Conservation (phyloP, 169 alveolate species). For the Plasmodium blacklocki region DNA sequence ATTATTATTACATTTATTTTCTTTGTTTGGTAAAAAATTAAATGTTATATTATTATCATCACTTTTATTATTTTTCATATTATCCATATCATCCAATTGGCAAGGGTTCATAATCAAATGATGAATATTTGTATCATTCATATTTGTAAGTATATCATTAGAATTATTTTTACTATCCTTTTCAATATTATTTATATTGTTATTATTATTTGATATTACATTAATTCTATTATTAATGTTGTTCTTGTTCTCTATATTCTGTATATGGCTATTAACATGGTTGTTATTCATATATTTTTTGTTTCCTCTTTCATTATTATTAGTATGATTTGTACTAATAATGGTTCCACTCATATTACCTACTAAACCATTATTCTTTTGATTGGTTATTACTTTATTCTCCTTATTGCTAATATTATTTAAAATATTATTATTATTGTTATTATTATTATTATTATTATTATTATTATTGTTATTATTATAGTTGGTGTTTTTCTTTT, state of each 20-base stretch:
- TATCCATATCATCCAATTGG: conserved; percentile 12
- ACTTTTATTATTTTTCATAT: not conserved
- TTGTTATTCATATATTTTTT: too few species aligned
- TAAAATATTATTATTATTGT: not conserved
- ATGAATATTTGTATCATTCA: not conserved
- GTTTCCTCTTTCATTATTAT: too few species aligned
- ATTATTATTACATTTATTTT: not conserved
- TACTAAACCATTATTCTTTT: not conserved
- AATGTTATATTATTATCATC: not conserved
- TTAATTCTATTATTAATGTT: not conserved
- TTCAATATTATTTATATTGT: conserved; percentile 5
- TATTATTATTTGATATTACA: conserved; percentile 1
- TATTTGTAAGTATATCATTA: not conserved
- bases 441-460: conserved; percentile 5
- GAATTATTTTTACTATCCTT: not conserved
- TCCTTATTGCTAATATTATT: conserved; percentile 4
- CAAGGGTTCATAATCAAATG: not conserved
- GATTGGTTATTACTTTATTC: not conserved
- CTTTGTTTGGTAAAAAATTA: conserved; percentile 2
- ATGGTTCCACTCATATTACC: conserved; percentile 1
- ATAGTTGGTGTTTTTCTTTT: not conserved
- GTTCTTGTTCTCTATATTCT: not conserved
- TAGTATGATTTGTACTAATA: not conserved
- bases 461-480: not conserved
- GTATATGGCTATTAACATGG: too few species aligned